Percentiles rank a stretch among this genome's conserved stretches.
phyloP scores from a whole-genome alignment of 805 yeast genomes.

The Yamadazyma kitorensis region DNA sequence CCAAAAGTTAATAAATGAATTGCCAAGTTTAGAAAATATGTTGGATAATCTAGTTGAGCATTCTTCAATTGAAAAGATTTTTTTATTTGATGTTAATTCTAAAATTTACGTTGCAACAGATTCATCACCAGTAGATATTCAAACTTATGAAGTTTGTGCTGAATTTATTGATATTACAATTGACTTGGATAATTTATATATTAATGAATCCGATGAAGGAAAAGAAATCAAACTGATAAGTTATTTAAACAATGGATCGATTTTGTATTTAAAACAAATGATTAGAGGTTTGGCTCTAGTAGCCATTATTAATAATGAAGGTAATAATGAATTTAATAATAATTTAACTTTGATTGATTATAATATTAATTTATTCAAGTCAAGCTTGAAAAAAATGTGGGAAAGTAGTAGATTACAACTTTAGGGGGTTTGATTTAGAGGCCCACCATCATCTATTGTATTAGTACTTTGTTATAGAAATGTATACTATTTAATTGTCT shows the following conservation, averaged over 20 bases:
- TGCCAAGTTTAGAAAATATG: conserved; percentile 84
- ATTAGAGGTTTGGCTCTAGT: conserved; percentile 89
- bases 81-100: conserved; percentile 85
- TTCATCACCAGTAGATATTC: conserved; percentile 91
- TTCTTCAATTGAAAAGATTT: conserved; percentile 88
- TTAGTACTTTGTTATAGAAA: no score
- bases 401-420: conserved; percentile 34
- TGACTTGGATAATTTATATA: conserved; percentile 74
- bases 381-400: conserved; percentile 73
- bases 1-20: conserved; percentile 84
- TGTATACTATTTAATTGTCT: no score
- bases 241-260: conserved; percentile 77
- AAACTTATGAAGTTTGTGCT: conserved; percentile 94
- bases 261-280: conserved; percentile 84
- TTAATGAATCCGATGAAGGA: conserved; percentile 20
- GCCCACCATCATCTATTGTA: no score
- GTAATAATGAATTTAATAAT: conserved; percentile 33
- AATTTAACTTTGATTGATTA: conserved; percentile 77
- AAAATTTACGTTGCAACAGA: conserved; percentile 96
- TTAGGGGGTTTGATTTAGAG: no score
- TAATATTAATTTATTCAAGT: conserved; percentile 78
- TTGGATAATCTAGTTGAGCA: conserved; percentile 86
- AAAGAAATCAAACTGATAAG: conserved; percentile 65
- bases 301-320: conserved; percentile 55
- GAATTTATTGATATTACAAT: conserved; percentile 94